A percentile compares a stretch with the other conserved stretches of the same genome.
Conservation (phyloP, 257 asterid genomes). For the Thymus quinquecostatus region DNA sequence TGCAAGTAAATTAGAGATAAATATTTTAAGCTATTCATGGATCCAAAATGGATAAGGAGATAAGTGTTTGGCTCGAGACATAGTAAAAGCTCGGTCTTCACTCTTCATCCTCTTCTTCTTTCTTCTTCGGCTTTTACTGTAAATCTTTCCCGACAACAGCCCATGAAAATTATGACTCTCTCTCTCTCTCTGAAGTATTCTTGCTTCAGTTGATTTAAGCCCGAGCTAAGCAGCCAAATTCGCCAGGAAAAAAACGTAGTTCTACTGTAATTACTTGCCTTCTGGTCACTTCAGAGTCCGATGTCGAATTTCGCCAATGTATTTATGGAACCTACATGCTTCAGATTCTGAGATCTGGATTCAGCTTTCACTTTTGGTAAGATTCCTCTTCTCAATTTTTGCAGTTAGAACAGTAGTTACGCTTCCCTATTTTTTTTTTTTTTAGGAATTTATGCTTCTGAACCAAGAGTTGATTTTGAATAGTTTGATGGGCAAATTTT, state of each 20-base stretch:
- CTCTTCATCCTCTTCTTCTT: too few relatives aligned
- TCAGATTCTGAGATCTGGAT: constrained; percentile 39
- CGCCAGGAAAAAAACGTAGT: neutral
- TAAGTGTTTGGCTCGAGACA: neutral
- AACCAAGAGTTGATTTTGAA: constrained; percentile 11
- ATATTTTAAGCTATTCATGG: too few relatives aligned
- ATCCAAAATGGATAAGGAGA: too few relatives aligned
- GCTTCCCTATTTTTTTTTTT: neutral
- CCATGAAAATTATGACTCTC: neutral
- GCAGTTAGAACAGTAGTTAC: neutral
- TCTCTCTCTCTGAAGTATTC: neutral
- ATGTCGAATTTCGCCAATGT: constrained; percentile 17
- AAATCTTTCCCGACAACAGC: neutral
- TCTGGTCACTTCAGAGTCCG: neutral
- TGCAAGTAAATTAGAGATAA: too few relatives aligned
- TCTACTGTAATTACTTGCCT: neutral
- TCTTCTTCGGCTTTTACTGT: neutral
- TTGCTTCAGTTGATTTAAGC: constrained; percentile 9
- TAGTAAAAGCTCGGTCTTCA: neutral
- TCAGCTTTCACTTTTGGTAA: constrained; percentile 36
- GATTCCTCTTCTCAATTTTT: constrained; percentile 21
- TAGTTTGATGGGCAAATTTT: constrained; percentile 20
- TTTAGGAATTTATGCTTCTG: neutral
- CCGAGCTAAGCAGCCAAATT: neutral
- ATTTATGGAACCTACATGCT: constrained; percentile 1